Conservation (phyloP, 352 stramenopile species). For the Phytophthora sansomeana region DNA sequence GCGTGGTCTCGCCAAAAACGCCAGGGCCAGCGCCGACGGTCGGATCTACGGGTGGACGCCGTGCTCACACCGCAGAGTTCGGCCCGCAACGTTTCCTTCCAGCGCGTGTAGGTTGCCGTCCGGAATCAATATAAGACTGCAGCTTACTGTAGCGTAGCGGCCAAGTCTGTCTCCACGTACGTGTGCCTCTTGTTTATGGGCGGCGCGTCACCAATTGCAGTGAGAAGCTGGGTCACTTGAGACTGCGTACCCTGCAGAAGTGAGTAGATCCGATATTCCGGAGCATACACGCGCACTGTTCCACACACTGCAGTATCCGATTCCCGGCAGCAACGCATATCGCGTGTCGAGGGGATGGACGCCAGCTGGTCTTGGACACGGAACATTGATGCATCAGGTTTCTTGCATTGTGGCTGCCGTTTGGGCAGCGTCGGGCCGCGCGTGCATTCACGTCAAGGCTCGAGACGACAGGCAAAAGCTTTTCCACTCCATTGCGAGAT, state of each 20-base stretch:
- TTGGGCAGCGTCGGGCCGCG: neutral
- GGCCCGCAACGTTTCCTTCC: conserved; percentile 11
- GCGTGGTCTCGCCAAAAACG: conserved; percentile 24
- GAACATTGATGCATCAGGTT: conserved; percentile 25
- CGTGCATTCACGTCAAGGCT: no score
- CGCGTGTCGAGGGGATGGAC: conserved; percentile 29
- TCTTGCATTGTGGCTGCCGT: conserved; percentile 16
- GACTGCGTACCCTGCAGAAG: neutral
- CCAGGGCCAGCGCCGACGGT: neutral
- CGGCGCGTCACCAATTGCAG: conserved; percentile 21
- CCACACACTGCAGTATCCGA: neutral
- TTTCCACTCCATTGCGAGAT: neutral
- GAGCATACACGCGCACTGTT: neutral
- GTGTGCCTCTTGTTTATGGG: conserved; percentile 1
- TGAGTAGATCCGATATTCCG: neutral
- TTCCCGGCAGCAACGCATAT: neutral
- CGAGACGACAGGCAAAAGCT: neutral
- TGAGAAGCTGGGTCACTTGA: neutral
- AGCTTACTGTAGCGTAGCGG: no score
- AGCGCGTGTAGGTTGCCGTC: conserved; percentile 27
- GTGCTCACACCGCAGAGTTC: conserved; percentile 21
- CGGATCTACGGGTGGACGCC: conserved; percentile 1
- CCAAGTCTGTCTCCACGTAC: no score
- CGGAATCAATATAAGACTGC: no score
- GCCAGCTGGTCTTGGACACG: conserved; percentile 34